These are phyloP conservation scores for Vaccinium darrowii DNA, from an alignment of 148 eudicot species.

Conservation along the genomic window DNA sequence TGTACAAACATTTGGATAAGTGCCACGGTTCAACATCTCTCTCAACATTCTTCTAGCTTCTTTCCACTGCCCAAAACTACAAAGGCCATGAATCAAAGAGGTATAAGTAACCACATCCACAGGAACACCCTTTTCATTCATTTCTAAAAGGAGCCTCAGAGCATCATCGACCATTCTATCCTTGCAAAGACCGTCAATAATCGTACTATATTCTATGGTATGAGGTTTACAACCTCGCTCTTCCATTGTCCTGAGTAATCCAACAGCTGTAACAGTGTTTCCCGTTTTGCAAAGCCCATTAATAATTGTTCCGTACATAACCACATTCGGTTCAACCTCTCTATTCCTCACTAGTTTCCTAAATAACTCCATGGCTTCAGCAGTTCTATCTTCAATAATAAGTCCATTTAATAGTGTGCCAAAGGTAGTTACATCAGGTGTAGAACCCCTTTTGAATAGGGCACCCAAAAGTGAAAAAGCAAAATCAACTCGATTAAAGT, in stretches of 20 bases:
- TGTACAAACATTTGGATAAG: neutral
- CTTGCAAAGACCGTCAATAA: conserved; percentile 17
- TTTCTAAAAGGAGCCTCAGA: neutral
- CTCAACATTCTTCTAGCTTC: neutral
- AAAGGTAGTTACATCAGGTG: conserved; percentile 12
- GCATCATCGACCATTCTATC: conserved; percentile 9
- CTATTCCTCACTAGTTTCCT: neutral
- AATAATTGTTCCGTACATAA: conserved; percentile 15
- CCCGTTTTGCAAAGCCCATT: conserved; percentile 21
- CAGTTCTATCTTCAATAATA: neutral
- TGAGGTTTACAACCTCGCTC: neutral
- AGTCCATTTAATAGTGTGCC: conserved; percentile 16
- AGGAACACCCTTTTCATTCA: neutral
- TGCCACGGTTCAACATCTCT: neutral
- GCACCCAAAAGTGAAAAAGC: neutral
- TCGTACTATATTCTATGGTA: neutral
- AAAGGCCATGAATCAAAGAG: conserved; percentile 5
- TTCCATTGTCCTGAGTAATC: neutral
- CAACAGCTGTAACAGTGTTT: neutral
- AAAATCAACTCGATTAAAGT: too few species aligned
- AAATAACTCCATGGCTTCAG: conserved; percentile 13
- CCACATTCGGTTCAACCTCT: neutral
- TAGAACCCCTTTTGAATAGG: neutral
- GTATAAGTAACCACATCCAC: neutral
- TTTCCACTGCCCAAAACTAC: neutral